Conservation (phyloP, 169 alveolate species). For the Cryptosporidium baileyi region DNA sequence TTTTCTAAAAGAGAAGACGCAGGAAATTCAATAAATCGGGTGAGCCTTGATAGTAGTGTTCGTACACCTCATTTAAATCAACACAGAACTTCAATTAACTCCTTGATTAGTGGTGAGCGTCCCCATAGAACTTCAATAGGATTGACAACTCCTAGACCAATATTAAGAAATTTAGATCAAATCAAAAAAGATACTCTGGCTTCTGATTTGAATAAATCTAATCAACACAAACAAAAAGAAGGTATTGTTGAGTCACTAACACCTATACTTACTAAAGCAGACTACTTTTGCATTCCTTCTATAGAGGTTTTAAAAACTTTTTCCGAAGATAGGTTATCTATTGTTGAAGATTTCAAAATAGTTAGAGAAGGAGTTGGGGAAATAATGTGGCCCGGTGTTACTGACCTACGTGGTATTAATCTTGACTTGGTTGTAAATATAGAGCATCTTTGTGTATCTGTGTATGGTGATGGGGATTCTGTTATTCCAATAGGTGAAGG, state of each 20-base stretch:
- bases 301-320: conserved; percentile 75
- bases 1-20: conserved; percentile 14
- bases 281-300: conserved; percentile 78
- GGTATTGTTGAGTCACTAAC: conserved; percentile 25
- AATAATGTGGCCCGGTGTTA: conserved; percentile 82
- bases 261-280: conserved; percentile 77
- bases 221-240: conserved; percentile 7
- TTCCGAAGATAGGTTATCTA: conserved; percentile 79
- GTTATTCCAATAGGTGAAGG: conserved; percentile 78
- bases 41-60: conserved; percentile 9
- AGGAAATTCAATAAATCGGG: conserved; percentile 27
- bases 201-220: not conserved
- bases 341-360: conserved; percentile 79
- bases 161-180: conserved; percentile 7
- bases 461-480: conserved; percentile 62
- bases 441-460: conserved; percentile 69
- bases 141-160: conserved; percentile 65
- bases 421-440: conserved; percentile 78
- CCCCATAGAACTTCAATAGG: conserved; percentile 44
- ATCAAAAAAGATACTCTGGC: not conserved
- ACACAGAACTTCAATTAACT: conserved; percentile 23
- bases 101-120: conserved; percentile 6
- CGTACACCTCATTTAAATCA: conserved; percentile 42
- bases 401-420: conserved; percentile 81
- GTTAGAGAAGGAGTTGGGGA: conserved; percentile 79